phyloP scores from a whole-genome alignment of 768 basidiomycete genomes.

The Hygrophorus pudorinus region DNA sequence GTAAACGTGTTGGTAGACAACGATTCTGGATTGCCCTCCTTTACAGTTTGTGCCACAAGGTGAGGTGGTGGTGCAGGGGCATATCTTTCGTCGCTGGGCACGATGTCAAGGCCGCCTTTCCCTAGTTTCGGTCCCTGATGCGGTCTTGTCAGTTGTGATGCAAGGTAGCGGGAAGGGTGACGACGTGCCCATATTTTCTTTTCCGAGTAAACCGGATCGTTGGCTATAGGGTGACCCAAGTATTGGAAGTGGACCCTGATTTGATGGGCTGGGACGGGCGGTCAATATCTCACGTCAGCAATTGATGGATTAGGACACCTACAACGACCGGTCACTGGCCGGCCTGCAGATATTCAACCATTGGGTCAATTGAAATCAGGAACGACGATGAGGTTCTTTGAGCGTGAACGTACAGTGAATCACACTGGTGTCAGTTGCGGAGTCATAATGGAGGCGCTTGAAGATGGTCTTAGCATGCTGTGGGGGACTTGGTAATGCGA shows the following conservation, averaged over 20 bases:
- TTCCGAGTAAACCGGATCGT: conserved; percentile 90
- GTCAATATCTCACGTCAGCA: conserved; percentile 5
- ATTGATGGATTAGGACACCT: conserved; percentile 25
- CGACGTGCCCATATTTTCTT: conserved; percentile 58
- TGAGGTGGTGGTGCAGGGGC: conserved; percentile 51
- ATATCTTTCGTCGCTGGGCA: conserved; percentile 54
- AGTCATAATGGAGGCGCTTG: conserved; percentile 72
- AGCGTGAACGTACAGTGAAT: conserved; percentile 54
- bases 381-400: too few relatives aligned
- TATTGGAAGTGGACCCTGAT: conserved; percentile 95
- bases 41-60: conserved; percentile 22
- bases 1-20: conserved; percentile 11
- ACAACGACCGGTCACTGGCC: conserved; percentile 90
- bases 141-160: neutral
- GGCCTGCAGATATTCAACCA: conserved; percentile 35
- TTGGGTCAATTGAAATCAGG: conserved; percentile 5
- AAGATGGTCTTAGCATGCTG: conserved; percentile 89
- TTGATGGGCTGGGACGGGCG: conserved; percentile 69
- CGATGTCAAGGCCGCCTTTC: conserved; percentile 70
- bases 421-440: conserved; percentile 72
- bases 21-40: conserved; percentile 39
- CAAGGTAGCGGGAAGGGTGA: conserved; percentile 6
- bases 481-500: neutral
- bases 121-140: conserved; percentile 61
- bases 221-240: conserved; percentile 88